Evolutionary conservation across 768 basidiomycete genomes (phyloP).

Genomic region (Pleurotus citrinopileatus): DNA sequence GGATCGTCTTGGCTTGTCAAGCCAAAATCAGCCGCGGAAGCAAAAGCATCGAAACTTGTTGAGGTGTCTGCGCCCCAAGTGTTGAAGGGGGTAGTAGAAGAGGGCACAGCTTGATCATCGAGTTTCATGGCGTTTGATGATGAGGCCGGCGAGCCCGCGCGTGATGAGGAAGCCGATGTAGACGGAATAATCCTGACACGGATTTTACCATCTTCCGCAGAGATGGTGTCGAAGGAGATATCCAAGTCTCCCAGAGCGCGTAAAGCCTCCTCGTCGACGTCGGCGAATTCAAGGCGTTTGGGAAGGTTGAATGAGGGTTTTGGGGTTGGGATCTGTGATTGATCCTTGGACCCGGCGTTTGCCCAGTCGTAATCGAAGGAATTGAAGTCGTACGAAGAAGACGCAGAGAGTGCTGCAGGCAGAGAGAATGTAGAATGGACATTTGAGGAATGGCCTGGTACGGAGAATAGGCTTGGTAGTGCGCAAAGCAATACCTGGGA

Average conservation of each 20-base stretch:
- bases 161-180: constrained; percentile 37
- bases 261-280: constrained; percentile 44
- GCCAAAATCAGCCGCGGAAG: constrained; percentile 21
- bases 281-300: constrained; percentile 55
- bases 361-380: constrained; percentile 57
- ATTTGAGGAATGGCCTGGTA: constrained; percentile 51
- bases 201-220: constrained; percentile 66
- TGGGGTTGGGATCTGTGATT: constrained; percentile 17
- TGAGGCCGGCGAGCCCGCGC: constrained; percentile 32
- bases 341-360: constrained; percentile 23
- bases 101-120: constrained; percentile 1
- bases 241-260: constrained; percentile 56
- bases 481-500: constrained; percentile 76
- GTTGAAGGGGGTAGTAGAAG: neutral
- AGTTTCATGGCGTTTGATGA: constrained; percentile 16
- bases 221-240: constrained; percentile 69
- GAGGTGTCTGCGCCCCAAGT: constrained; percentile 11
- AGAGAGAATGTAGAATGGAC: constrained; percentile 56
- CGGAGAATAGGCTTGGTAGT: constrained; percentile 68
- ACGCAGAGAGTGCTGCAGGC: constrained; percentile 43
- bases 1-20: constrained; percentile 41
- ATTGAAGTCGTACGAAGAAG: constrained; percentile 46
- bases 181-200: constrained; percentile 71
- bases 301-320: constrained; percentile 30
- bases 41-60: constrained; percentile 20